Evolutionary conservation across 305 asterid genomes (phyloP).

Genomic region (Rubia peregrina): DNA sequence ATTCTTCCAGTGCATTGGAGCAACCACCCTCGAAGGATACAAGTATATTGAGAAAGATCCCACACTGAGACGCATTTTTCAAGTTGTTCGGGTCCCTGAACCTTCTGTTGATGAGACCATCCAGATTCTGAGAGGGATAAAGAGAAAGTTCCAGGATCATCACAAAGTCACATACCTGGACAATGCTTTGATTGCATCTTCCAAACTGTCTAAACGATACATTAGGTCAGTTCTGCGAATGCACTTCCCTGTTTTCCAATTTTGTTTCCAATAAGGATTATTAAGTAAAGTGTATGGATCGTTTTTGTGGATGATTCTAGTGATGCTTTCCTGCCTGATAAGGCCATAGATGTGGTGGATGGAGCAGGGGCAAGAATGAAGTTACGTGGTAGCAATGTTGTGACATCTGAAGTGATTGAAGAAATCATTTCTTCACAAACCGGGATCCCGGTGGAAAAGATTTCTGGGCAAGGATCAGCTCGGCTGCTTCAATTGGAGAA

Average conservation of each 20-base stretch:
- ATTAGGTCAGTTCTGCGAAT: slow-evolving; percentile 16
- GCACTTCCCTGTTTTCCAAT: background rate
- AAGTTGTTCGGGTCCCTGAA: slow-evolving; percentile 23
- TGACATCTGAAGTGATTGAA: slow-evolving; percentile 8
- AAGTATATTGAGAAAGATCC: slow-evolving; percentile 30
- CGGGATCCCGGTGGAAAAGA: slow-evolving; percentile 17
- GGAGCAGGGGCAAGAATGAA: slow-evolving; percentile 28
- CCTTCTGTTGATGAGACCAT: slow-evolving; percentile 24
- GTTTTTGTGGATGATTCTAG: slow-evolving; percentile 13
- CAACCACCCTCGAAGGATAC: slow-evolving; percentile 34
- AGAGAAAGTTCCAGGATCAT: slow-evolving; percentile 19
- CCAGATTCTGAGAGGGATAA: slow-evolving; percentile 23
- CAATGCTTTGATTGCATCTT: slow-evolving; percentile 24
- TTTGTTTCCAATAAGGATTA: background rate
- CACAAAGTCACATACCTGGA: slow-evolving; percentile 30
- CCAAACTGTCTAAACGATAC: slow-evolving; percentile 25
- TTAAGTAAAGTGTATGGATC: background rate
- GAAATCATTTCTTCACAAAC: slow-evolving; percentile 11
- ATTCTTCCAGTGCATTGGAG: slow-evolving; percentile 32
- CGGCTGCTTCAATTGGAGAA: slow-evolving; percentile 15
- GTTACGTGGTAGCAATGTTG: background rate
- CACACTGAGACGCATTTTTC: slow-evolving; percentile 29
- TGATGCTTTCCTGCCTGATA: slow-evolving; percentile 32
- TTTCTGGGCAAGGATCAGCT: slow-evolving; percentile 8
- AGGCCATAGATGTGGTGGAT: slow-evolving; percentile 34